These are phyloP conservation scores for Cercophora newfieldiana DNA, from an alignment of 495 filamentous ascomycete species.

Conservation along the genomic window DNA sequence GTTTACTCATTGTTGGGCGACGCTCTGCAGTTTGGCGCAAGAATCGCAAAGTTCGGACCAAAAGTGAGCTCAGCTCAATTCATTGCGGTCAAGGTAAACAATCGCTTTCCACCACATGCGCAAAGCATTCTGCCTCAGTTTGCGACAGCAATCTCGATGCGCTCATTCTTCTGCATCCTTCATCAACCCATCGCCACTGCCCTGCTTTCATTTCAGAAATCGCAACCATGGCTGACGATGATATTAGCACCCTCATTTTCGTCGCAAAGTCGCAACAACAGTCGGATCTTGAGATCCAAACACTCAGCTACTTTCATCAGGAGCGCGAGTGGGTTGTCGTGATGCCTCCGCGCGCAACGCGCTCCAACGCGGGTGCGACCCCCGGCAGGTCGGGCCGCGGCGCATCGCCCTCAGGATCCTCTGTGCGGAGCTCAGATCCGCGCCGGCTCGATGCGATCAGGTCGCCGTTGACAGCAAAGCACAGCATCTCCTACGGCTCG, in stretches of 20 bases:
- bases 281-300: constrained; percentile 1
- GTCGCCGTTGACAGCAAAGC: constrained; percentile 26
- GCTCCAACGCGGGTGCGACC: constrained; percentile 3
- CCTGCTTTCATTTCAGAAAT: neutral
- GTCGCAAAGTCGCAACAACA: neutral
- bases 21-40: neutral
- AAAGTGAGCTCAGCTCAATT: neutral
- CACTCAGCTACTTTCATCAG: neutral
- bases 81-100: neutral
- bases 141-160: neutral
- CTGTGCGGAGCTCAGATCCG: neutral
- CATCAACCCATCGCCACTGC: neutral
- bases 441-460: constrained; percentile 6
- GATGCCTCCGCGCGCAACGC: constrained; percentile 27
- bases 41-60: neutral
- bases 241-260: neutral
- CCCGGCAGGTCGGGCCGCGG: neutral
- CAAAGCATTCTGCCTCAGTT: neutral
- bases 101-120: neutral
- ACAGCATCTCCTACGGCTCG: constrained; percentile 37
- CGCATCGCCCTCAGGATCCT: constrained; percentile 3
- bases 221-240: constrained; percentile 11
- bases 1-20: neutral
- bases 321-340: neutral
- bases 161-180: neutral